A percentile compares a stretch with the other conserved stretches of the same genome.
These are phyloP conservation scores for Aspergillus nomiae DNA, from an alignment of 2,329 filamentous ascomycete species.

Conservation along the genomic window DNA sequence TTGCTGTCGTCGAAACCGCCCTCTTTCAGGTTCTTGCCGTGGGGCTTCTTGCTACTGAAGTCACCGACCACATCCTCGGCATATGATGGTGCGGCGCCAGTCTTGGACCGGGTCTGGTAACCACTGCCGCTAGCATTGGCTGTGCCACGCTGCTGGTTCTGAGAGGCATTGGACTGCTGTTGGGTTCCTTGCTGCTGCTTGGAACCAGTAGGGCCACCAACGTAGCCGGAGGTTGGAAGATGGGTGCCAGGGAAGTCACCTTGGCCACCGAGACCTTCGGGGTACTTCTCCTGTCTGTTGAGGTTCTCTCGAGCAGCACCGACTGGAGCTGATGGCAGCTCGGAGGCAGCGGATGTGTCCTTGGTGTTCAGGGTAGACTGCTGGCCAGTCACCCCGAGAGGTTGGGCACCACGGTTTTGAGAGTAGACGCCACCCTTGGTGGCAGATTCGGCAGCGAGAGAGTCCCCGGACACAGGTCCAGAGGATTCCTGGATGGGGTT, in stretches of 20 bases:
- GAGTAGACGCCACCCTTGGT: conserved; percentile 61
- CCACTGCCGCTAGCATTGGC: conserved; percentile 28
- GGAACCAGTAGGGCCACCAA: conserved; percentile 35
- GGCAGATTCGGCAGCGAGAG: conserved; percentile 74
- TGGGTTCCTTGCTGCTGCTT: conserved; percentile 32
- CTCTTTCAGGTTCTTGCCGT: conserved; percentile 55
- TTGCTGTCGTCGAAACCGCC: conserved; percentile 46
- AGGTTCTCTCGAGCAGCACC: conserved; percentile 49
- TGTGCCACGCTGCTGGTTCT: conserved; percentile 1
- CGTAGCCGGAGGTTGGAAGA: conserved; percentile 34
- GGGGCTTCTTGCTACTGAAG: conserved; percentile 45
- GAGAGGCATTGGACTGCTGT: background rate
- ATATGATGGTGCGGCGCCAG: conserved; percentile 41
- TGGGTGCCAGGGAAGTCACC: conserved; percentile 42
- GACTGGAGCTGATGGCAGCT: conserved; percentile 51
- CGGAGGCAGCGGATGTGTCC: conserved; percentile 56
- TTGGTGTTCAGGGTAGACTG: conserved; percentile 60
- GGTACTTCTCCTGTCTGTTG: conserved; percentile 46
- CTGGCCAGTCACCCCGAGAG: conserved; percentile 52
- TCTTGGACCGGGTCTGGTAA: conserved; percentile 28
- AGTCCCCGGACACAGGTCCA: conserved; percentile 67
- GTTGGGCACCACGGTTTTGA: conserved; percentile 58
- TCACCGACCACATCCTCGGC: conserved; percentile 36
- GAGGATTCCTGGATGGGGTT: conserved; percentile 63
- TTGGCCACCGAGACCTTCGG: conserved; percentile 41